These are phyloP conservation scores for Dactylella cylindrospora DNA, from an alignment of 2,329 filamentous ascomycete genomes.

Conservation along the genomic window DNA sequence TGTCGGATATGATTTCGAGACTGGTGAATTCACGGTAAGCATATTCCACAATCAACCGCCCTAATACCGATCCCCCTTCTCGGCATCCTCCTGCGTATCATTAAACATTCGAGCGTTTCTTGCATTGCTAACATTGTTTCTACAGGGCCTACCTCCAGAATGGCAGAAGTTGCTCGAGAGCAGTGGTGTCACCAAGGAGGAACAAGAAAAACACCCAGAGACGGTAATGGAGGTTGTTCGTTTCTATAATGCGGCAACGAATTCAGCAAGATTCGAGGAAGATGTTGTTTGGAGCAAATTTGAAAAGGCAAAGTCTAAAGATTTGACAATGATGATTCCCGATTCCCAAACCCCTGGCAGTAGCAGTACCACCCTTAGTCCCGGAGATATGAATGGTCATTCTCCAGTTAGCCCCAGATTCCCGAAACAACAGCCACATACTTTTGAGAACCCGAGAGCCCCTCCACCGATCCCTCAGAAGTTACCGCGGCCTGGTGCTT, in stretches of 20 bases:
- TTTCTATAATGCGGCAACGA: constrained; percentile 94
- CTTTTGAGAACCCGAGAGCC: constrained; percentile 94
- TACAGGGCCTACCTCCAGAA: constrained; percentile 79
- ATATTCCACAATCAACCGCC: not conserved
- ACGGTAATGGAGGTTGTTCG: constrained; percentile 93
- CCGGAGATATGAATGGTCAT: constrained; percentile 44
- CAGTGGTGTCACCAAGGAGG: constrained; percentile 93
- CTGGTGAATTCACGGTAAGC: constrained; percentile 91
- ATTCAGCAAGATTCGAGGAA: constrained; percentile 66
- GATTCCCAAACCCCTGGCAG: constrained; percentile 50
- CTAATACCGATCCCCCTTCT: not conserved
- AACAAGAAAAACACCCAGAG: constrained; percentile 92
- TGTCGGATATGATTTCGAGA: constrained; percentile 94
- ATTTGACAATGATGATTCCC: constrained; percentile 52
- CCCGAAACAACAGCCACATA: constrained; percentile 52
- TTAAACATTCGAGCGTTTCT: not conserved
- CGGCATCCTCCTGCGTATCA: not conserved
- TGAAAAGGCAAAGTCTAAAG: constrained; percentile 70
- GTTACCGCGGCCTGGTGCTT: constrained; percentile 55
- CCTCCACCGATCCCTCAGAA: constrained; percentile 78
- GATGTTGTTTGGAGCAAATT: constrained; percentile 96
- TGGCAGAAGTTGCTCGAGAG: constrained; percentile 96
- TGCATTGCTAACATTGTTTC: constrained; percentile 17
- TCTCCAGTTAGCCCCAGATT: constrained; percentile 40
- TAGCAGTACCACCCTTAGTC: constrained; percentile 45